These are phyloP conservation scores for Leucocoprinus leucothites DNA, from an alignment of 768 basidiomycete species.

Conservation along the genomic window DNA sequence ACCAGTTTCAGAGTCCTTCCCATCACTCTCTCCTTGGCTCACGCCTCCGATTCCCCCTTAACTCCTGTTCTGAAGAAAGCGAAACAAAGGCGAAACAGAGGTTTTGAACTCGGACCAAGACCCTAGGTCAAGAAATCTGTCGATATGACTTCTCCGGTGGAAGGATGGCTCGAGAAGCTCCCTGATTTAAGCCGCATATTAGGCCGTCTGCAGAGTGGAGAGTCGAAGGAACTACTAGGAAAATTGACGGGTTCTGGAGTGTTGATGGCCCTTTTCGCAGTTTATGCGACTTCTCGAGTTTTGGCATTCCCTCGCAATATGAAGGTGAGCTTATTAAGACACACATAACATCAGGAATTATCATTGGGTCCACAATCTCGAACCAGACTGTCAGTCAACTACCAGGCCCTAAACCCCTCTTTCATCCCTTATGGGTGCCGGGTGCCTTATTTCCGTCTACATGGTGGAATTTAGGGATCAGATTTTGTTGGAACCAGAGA, in stretches of 20 bases:
- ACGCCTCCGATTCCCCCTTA: too few relatives aligned
- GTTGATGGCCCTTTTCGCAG: constrained; percentile 11
- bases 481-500: constrained; percentile 35
- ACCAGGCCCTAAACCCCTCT: constrained; percentile 38
- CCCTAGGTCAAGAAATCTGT: background rate
- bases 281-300: constrained; percentile 29
- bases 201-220: too few relatives aligned
- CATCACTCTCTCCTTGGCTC: too few relatives aligned
- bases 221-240: background rate
- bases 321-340: constrained; percentile 21
- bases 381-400: constrained; percentile 32
- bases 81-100: too few relatives aligned
- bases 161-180: background rate
- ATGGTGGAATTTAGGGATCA: constrained; percentile 41
- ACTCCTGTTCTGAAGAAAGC: too few relatives aligned
- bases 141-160: background rate
- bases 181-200: background rate
- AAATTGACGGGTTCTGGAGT: background rate
- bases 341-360: background rate
- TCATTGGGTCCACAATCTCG: too few relatives aligned
- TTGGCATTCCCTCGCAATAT: constrained; percentile 28
- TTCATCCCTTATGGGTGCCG: constrained; percentile 35
- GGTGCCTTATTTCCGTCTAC: constrained; percentile 34
- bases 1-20: too few relatives aligned
- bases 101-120: too few relatives aligned